Evolutionary conservation across 768 basidiomycete genomes (phyloP).

Genomic region (Lactarius evosmus): DNA sequence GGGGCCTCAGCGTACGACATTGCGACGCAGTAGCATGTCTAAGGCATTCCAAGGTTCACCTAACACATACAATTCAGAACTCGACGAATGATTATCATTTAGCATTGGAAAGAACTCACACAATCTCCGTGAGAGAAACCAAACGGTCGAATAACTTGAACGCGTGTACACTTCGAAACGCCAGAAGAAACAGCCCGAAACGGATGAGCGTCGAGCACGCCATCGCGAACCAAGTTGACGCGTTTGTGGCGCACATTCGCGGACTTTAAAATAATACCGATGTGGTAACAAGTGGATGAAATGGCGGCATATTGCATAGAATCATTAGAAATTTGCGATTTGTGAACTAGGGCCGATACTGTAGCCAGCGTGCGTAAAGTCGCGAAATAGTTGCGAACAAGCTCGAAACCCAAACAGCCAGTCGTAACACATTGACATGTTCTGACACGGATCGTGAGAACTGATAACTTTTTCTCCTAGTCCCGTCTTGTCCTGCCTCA

Average conservation of each 20-base stretch:
- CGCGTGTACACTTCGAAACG: neutral
- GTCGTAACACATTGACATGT: neutral
- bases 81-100: neutral
- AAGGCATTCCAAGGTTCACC: neutral
- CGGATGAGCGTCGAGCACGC: constrained; percentile 22
- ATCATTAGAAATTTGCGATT: neutral
- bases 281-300: neutral
- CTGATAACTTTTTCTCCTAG: neutral
- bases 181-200: neutral
- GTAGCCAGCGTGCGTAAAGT: neutral
- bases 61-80: neutral
- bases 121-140: neutral
- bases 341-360: neutral
- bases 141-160: neutral
- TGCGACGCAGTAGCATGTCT: neutral
- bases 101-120: neutral
- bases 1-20: neutral
- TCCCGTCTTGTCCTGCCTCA: neutral
- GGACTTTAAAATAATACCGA: neutral
- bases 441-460: neutral
- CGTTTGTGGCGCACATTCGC: constrained; percentile 20
- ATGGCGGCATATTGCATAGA: neutral
- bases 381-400: neutral
- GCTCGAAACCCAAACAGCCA: too few species aligned
- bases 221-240: constrained; percentile 27